Evolutionary conservation across 2,329 filamentous ascomycete genomes (phyloP), one percentile per base, ranked within the genome.

Genomic region (Sporothrix protearum): DNA sequence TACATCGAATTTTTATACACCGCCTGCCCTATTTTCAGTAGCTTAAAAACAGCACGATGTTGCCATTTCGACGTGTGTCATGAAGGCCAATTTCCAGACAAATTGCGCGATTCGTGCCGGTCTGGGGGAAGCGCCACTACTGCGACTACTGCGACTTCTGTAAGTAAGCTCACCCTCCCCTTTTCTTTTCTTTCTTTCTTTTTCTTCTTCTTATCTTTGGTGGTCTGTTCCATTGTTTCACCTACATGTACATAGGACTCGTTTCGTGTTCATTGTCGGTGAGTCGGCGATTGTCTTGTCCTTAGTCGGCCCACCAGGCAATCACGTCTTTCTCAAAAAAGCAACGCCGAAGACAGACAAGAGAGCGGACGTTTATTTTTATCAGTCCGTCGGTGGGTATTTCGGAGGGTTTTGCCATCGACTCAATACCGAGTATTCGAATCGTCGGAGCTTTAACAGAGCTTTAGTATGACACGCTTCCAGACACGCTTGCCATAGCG

Each of bases 51-150:
- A 39, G 57, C 39, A 5, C 45, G 59, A 28, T 64, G 59, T 64
- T 64, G 59, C 33, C 59, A 45, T 45, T 28, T 45, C 4, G 59
- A 45, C 36, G 16, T 64, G 45, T 64, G 59, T 45, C 59, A 64
- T 64, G 59, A 19, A 39, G 59, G 28, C 36, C 59, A 64, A 64
- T 64, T 63, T 45, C 36, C 36, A 28, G 39, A n/a, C n/a, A 64
- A 45, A 64, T 45, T 28, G 59, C 59, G 36, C n/a, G 16, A 39
- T 59, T 10, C 5, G 39, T 28, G 53, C 33, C 33, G n/a, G 16
- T 42, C 33, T 42, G n/a, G 19, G 57, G 33, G 57, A 16, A n/a
- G n/a, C n/a, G n/a, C n/a, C n/a, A n/a, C n/a, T n/a, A n/a, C n/a
- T n/a, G n/a, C n/a, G n/a, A n/a, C n/a, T n/a, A n/a, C n/a, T n/a